Percentiles rank a stretch among this genome's conserved stretches.
These are phyloP conservation scores for Xerocomellus dryophilus DNA, from an alignment of 768 basidiomycete species.

Conservation along the genomic window DNA sequence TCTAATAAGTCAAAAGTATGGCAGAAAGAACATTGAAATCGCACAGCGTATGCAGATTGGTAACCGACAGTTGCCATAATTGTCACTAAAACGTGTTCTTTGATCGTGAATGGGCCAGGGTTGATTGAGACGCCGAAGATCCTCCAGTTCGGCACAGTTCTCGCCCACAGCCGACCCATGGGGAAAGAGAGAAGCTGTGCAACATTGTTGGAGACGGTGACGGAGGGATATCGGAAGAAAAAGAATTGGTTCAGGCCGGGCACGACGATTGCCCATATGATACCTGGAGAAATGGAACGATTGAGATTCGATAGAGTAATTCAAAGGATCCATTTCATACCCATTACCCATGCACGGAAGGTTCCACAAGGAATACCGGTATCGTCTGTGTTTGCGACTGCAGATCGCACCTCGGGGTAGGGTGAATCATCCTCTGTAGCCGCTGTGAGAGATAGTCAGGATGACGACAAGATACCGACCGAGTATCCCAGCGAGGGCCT, in stretches of 20 bases:
- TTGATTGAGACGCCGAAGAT: conserved; percentile 62
- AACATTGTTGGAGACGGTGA: conserved; percentile 48
- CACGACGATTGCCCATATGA: conserved; percentile 58
- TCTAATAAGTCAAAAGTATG: not conserved
- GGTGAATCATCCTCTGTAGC: conserved; percentile 68
- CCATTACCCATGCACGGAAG: conserved; percentile 60
- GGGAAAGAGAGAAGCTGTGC: conserved; percentile 75
- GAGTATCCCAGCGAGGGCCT: conserved; percentile 25
- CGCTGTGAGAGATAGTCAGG: conserved; percentile 15
- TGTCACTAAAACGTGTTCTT: conserved; percentile 70
- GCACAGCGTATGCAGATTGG: conserved; percentile 21
- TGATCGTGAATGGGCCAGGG: conserved; percentile 77
- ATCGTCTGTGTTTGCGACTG: conserved; percentile 74
- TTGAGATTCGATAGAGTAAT: not conserved
- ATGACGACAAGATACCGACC: conserved; percentile 14
- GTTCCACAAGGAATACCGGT: conserved; percentile 59
- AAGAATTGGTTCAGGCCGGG: conserved; percentile 80
- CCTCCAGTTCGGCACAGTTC: conserved; percentile 45
- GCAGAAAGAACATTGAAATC: not conserved
- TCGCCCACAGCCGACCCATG: conserved; percentile 60
- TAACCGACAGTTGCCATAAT: conserved; percentile 58
- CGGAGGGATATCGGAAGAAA: conserved; percentile 63
- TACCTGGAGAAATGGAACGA: conserved; percentile 12
- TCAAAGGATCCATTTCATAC: conserved; percentile 18
- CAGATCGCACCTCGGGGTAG: conserved; percentile 79